These are phyloP conservation scores for Knoxdaviesia proteae DNA, from an alignment of 2,329 filamentous ascomycete species.

Conservation along the genomic window DNA sequence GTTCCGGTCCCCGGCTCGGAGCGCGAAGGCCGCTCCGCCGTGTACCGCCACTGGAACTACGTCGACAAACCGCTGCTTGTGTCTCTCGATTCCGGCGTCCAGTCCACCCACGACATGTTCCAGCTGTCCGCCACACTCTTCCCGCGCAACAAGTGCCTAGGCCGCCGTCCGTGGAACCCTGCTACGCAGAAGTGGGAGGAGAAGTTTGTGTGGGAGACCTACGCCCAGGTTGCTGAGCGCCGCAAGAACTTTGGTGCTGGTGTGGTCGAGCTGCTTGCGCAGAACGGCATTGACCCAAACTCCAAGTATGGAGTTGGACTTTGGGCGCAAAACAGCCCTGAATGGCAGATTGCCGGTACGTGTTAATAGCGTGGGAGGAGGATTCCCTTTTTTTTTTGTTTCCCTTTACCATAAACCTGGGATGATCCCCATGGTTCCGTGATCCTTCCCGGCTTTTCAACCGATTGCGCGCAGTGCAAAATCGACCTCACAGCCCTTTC, in stretches of 20 bases:
- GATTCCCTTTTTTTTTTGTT: too few species aligned
- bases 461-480: too few species aligned
- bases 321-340: slow-evolving; percentile 69
- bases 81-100: slow-evolving; percentile 48
- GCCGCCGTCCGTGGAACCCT: slow-evolving; percentile 60
- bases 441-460: too few species aligned
- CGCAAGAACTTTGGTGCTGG: slow-evolving; percentile 73
- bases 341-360: slow-evolving; percentile 66
- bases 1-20: slow-evolving; percentile 57
- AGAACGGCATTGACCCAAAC: slow-evolving; percentile 38
- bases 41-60: slow-evolving; percentile 73
- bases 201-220: slow-evolving; percentile 68
- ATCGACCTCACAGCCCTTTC: too few species aligned
- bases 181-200: slow-evolving; percentile 50
- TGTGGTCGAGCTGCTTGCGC: slow-evolving; percentile 60
- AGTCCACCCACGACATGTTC: slow-evolving; percentile 64
- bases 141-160: slow-evolving; percentile 54
- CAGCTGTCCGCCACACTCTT: slow-evolving; percentile 42
- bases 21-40: slow-evolving; percentile 45
- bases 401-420: too few species aligned
- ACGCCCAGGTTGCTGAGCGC: slow-evolving; percentile 56
- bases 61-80: slow-evolving; percentile 49
- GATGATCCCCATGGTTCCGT: too few species aligned
- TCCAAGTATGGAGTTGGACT: slow-evolving; percentile 57
- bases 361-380: background rate